These are phyloP conservation scores for Saccharomyces jurei DNA, from an alignment of 805 yeast genomes.

Conservation along the genomic window DNA sequence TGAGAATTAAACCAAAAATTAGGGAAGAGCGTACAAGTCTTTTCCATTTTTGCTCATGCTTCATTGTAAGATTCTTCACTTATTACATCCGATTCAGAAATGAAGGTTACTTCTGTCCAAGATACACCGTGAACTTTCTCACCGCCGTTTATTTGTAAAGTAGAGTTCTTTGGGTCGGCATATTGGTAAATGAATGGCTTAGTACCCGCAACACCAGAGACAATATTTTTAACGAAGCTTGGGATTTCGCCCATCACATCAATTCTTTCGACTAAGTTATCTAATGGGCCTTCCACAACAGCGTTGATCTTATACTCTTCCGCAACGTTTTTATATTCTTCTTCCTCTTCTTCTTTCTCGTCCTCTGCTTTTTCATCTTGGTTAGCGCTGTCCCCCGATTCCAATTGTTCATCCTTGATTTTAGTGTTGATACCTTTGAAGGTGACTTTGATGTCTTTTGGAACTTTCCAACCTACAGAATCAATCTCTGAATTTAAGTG, in stretches of 20 bases:
- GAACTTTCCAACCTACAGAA: slow-evolving; percentile 89
- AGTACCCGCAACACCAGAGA: slow-evolving; percentile 90
- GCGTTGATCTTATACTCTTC: slow-evolving; percentile 37
- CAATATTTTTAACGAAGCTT: slow-evolving; percentile 84
- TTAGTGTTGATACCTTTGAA: slow-evolving; percentile 42
- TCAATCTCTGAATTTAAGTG: slow-evolving; percentile 54
- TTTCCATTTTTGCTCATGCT: slow-evolving; percentile 3
- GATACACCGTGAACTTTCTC: slow-evolving; percentile 22
- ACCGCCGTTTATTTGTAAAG: slow-evolving; percentile 16
- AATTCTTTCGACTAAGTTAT: slow-evolving; percentile 70
- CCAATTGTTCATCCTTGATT: slow-evolving; percentile 33
- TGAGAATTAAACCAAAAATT: neutral
- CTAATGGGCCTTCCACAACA: slow-evolving; percentile 51
- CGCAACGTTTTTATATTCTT: slow-evolving; percentile 2
- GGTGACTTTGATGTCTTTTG: slow-evolving; percentile 55
- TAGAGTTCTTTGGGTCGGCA: slow-evolving; percentile 42
- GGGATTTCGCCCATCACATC: slow-evolving; percentile 98
- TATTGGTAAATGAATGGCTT: slow-evolving; percentile 95
- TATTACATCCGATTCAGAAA: slow-evolving; percentile 25
- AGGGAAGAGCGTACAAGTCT: neutral
- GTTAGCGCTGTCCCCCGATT: slow-evolving; percentile 26
- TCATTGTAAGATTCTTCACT: slow-evolving; percentile 22
- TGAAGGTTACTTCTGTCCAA: slow-evolving; percentile 30
- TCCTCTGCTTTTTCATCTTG: no score
- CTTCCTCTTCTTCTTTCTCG: neutral